phyloP scores from a whole-genome alignment of 805 yeast species.

The Peterozyma toletana region DNA sequence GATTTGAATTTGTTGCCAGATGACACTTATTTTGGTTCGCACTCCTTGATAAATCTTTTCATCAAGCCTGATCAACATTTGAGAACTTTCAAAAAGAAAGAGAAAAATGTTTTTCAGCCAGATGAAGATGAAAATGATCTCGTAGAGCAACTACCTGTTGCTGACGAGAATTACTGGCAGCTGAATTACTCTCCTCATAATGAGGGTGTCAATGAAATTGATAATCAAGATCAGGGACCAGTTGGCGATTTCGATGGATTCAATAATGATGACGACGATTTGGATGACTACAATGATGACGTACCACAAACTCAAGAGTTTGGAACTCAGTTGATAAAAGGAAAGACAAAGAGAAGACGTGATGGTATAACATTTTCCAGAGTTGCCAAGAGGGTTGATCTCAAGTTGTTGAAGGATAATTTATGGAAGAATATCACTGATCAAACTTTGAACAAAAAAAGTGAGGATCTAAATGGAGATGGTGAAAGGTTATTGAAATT shows the following conservation, averaged over 20 bases:
- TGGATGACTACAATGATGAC: constrained; percentile 21
- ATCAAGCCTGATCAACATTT: constrained; percentile 47
- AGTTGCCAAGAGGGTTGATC: constrained; percentile 75
- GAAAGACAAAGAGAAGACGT: constrained; percentile 23
- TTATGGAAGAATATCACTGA: constrained; percentile 51
- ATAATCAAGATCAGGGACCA: constrained; percentile 9
- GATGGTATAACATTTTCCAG: constrained; percentile 54
- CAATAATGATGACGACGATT: constrained; percentile 32
- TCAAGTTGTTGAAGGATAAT: constrained; percentile 63
- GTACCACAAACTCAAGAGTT: constrained; percentile 4
- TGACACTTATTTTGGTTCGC: constrained; percentile 67
- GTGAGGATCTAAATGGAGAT: constrained; percentile 6
- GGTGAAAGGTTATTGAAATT: constrained; percentile 10
- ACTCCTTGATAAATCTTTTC: constrained; percentile 58
- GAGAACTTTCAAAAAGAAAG: constrained; percentile 12
- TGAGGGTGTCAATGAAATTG: constrained; percentile 7
- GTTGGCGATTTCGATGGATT: constrained; percentile 23
- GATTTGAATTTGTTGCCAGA: constrained; percentile 55
- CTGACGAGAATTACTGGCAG: constrained; percentile 74
- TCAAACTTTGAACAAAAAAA: constrained; percentile 10
- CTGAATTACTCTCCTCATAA: constrained; percentile 41
- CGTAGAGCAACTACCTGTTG: constrained; percentile 13
- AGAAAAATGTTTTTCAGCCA: background rate
- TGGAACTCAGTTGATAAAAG: constrained; percentile 21
- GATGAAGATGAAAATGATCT: constrained; percentile 17